phyloP scores from a whole-genome alignment of 2,329 filamentous ascomycete genomes.

The Calonectria pauciramosa region DNA sequence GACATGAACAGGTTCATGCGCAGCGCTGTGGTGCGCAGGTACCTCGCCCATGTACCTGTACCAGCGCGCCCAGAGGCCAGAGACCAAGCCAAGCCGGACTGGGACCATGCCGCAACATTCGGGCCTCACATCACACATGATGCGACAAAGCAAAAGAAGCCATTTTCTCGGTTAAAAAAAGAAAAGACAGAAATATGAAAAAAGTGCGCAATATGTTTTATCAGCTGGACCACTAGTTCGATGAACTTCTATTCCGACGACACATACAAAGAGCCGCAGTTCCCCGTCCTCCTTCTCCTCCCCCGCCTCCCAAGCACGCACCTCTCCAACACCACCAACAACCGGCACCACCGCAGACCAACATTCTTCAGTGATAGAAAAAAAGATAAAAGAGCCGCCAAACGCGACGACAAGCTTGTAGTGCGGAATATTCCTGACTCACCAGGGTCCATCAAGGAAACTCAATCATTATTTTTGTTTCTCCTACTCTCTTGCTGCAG shows the following conservation, averaged over 20 bases:
- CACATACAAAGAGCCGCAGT: not conserved
- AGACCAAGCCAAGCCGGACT: conserved; percentile 14
- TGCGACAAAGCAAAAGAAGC: conserved; percentile 12
- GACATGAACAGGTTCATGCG: not conserved
- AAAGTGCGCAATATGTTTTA: not conserved
- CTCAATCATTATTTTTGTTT: not conserved
- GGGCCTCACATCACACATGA: not conserved
- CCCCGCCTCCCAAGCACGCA: not conserved
- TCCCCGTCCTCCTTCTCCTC: not conserved
- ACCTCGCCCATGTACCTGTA: conserved; percentile 22
- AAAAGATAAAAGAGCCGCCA: not conserved
- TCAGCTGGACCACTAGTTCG: not conserved
- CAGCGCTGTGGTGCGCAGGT: not conserved
- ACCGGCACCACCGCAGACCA: not conserved
- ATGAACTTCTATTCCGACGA: not conserved
- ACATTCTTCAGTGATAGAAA: not conserved
- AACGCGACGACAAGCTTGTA: not conserved
- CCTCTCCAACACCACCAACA: not conserved
- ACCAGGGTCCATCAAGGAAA: not conserved
- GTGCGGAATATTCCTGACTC: conserved; percentile 1
- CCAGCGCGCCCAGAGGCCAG: not conserved
- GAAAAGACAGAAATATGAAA: not conserved
- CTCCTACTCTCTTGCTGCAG: not conserved
- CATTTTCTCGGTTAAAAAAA: conserved; percentile 6
- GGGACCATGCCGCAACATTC: conserved; percentile 8